Base-by-base conservation (phyloP, 345 rosid species). In the Gossypium sturtianum region DNA sequence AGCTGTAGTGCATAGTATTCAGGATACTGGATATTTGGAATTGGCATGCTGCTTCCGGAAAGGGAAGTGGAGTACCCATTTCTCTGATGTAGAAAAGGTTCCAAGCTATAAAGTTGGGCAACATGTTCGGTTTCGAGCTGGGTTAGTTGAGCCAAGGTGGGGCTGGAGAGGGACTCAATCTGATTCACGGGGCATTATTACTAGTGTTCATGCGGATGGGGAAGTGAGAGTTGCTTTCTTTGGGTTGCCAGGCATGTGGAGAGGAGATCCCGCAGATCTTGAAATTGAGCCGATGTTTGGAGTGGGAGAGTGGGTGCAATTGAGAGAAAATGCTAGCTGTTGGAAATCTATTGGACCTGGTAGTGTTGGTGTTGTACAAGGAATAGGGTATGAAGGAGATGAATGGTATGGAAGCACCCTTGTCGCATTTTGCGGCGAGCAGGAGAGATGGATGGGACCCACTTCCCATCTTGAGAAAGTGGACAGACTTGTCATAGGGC, bases 31-130 rank as follows among this genome's bases (percentile, higher is more conserved):
- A 74, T 90, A 91, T 82, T 86, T 95, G 71, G 99, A 95, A 73
- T 74, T 95, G 79, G 94, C 97, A 64, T 95, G 93, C 79, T 95
- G 99, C 85, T 93, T 93, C 78, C 93, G 98, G 69, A 93, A 91
- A 82, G 94, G 93, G 77, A 93, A 88, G 85, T 87, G 79, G 86
- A 83, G 69, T 62, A 83, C 94, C 43, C 98, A 93, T 80, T 90
- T 79, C 83, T 84, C 93, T 43, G 99, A 95, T 80, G 83, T 93
- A 71, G 98, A 91, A 83, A 89, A 93, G 88, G 86, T 95, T 73
- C 86, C 89, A 19, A 70, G 92, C 82, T 84, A 81, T 70, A 95
- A 85, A 86, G 88, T 91, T 2, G 94, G 99, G 73, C 97, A 91
- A 85, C 92, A 88, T 83, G 96, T 93, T 77, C 86, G 79, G 66